These are phyloP conservation scores for Heritiera fomes DNA, from an alignment of 345 rosid species.

Conservation along the genomic window DNA sequence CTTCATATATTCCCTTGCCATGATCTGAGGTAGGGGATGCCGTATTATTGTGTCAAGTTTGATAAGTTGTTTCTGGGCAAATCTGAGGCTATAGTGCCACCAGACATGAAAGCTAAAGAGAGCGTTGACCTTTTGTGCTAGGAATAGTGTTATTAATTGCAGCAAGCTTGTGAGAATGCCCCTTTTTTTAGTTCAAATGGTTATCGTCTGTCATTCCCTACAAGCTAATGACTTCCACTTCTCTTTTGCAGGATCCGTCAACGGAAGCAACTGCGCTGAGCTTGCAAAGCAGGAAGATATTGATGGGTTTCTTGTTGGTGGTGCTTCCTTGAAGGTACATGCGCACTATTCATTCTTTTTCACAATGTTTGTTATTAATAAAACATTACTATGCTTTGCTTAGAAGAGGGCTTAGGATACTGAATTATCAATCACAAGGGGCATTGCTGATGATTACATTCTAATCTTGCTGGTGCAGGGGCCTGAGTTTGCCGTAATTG, in stretches of 20 bases:
- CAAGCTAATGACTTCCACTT: constrained; percentile 6
- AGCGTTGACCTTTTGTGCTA: background rate
- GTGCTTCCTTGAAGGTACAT: constrained; percentile 94
- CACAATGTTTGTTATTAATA: background rate
- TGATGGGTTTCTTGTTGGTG: constrained; percentile 98
- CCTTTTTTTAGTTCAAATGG: background rate
- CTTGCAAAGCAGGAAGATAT: constrained; percentile 97
- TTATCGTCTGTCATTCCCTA: background rate
- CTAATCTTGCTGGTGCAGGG: constrained; percentile 55
- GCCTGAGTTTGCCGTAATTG: constrained; percentile 88
- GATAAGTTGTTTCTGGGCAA: constrained; percentile 1
- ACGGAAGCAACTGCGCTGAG: constrained; percentile 87
- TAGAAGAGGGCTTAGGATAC: background rate
- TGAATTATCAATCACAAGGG: background rate
- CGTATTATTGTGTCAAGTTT: background rate
- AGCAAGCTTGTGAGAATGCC: constrained; percentile 1
- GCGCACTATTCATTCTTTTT: constrained; percentile 2
- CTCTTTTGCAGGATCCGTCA: constrained; percentile 73
- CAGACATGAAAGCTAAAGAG: background rate
- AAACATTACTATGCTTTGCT: background rate
- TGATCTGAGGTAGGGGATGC: background rate
- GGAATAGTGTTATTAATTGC: background rate
- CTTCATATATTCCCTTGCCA: background rate
- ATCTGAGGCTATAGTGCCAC: background rate
- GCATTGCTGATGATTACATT: constrained; percentile 5